Base-by-base conservation (phyloP, 495 filamentous ascomycete species). In the Hyphodiscus hymeniophilus region DNA sequence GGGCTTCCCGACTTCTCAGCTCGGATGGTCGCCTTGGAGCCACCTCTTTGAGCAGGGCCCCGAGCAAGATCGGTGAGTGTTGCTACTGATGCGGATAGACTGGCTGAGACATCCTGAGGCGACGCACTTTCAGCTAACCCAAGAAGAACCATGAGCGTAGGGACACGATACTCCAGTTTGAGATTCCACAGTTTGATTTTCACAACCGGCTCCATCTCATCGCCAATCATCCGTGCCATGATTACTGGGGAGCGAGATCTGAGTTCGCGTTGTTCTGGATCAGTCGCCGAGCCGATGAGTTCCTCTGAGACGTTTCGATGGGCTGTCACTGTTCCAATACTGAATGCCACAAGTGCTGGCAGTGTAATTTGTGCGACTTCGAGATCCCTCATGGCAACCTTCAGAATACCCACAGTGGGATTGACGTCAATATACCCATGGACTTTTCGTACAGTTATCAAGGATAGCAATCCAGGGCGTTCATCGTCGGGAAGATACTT, bases 401-500 rank as follows among this genome's bases (percentile, higher is more conserved):
- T 67, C 7, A 95, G 50, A 28, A 66, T 63, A 0, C 92, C 92
- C 35, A 96, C 67, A 24, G 69, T 67, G 2, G 80, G 75, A 17
- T 77, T 73, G 32, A 89, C 48, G 35, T 81, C 73, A 13, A 84
- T 65, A 16, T 72, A 56, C 15, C 71, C 60, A 18, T 81, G 74
- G 10, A 89, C 49, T 7, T 79, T 71, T 38, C 79, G 73, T 33
- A 95, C 57, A n/a, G 77, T 64, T 8, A 74, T 68, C 13, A 97
- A 66, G 6, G 82, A 90, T 28, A 99, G 64, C 22, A 97, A 67
- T 0, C 94, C 94, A 12, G 94, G 94, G 0, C 92, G 80, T 51
- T 96, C 91, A 66, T 97, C 94, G 59, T 97, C 89, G 0, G 94
- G 90, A 3, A 99, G 71, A 58, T 97, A 96, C 58, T 95, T 96